phyloP scores from a whole-genome alignment of 371 early-diverging fungal species.

The Encephalitozoon intestinalis region DNA sequence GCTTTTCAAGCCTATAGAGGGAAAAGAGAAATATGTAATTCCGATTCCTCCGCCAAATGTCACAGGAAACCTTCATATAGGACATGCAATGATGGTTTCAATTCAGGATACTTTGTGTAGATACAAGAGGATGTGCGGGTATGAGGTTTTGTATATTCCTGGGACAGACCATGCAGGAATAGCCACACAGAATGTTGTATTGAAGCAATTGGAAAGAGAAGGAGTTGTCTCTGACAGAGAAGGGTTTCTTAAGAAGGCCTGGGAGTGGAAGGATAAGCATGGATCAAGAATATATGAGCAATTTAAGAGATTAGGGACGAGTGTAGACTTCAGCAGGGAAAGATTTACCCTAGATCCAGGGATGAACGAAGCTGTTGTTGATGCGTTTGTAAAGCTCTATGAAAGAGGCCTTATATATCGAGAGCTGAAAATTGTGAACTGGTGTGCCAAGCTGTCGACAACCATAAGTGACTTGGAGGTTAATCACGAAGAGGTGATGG shows the following conservation, averaged over 20 bases:
- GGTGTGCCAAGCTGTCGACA: slow-evolving; percentile 91
- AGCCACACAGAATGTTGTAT: slow-evolving; percentile 92
- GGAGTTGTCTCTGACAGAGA: slow-evolving; percentile 75
- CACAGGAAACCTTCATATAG: slow-evolving; percentile 91
- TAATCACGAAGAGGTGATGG: slow-evolving; percentile 43
- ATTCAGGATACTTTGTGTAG: slow-evolving; percentile 91
- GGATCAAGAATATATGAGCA: slow-evolving; percentile 72
- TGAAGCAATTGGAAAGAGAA: slow-evolving; percentile 78
- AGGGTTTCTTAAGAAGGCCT: slow-evolving; percentile 75
- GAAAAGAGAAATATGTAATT: slow-evolving; percentile 74
- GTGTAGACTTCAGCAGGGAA: slow-evolving; percentile 81
- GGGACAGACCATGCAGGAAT: slow-evolving; percentile 99
- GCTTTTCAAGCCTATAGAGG: slow-evolving; percentile 75
- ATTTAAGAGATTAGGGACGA: slow-evolving; percentile 79
- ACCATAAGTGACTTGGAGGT: slow-evolving; percentile 89
- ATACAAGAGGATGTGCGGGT: slow-evolving; percentile 86
- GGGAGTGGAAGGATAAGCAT: slow-evolving; percentile 87
- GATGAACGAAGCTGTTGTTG: slow-evolving; percentile 73
- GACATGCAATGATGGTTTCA: slow-evolving; percentile 87
- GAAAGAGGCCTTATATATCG: slow-evolving; percentile 92
- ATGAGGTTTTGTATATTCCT: slow-evolving; percentile 84
- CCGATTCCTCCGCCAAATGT: slow-evolving; percentile 97
- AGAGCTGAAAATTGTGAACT: slow-evolving; percentile 88
- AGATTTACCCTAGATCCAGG: slow-evolving; percentile 87
- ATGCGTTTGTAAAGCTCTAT: slow-evolving; percentile 85